Conservation (phyloP, 2,329 filamentous ascomycete genomes). For the Stemphylium vesicarium region DNA sequence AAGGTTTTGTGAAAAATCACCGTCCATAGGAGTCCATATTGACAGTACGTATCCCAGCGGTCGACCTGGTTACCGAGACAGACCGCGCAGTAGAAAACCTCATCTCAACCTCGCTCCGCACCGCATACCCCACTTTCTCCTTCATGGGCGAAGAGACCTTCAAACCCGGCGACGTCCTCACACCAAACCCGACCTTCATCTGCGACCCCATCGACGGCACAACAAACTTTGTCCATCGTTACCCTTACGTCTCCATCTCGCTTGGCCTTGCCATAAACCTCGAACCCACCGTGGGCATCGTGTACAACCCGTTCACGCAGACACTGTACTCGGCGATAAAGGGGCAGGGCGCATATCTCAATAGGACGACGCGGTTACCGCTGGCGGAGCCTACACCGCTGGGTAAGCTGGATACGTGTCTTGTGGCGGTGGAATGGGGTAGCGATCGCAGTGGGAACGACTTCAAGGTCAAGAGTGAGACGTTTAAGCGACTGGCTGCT, state of each 20-base stretch:
- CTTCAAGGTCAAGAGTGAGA: constrained; percentile 71
- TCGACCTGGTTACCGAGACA: constrained; percentile 69
- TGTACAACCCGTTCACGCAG: constrained; percentile 80
- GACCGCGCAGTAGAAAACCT: constrained; percentile 67
- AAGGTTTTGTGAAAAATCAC: too few species aligned
- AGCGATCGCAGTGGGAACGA: constrained; percentile 71
- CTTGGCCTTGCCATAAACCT: constrained; percentile 72
- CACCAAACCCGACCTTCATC: constrained; percentile 74
- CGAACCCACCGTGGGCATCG: constrained; percentile 71
- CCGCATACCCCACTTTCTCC: constrained; percentile 61
- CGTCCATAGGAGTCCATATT: too few species aligned
- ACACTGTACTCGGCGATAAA: constrained; percentile 72
- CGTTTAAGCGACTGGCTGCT: constrained; percentile 64
- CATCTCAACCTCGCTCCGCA: constrained; percentile 58
- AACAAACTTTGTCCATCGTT: constrained; percentile 80
- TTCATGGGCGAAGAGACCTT: constrained; percentile 66
- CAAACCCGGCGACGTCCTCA: constrained; percentile 68
- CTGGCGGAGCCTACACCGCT: constrained; percentile 63
- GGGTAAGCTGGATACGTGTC: constrained; percentile 64
- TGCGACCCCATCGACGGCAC: constrained; percentile 84
- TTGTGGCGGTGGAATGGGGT: constrained; percentile 78
- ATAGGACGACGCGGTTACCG: constrained; percentile 52
- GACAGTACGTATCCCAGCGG: constrained; percentile 47
- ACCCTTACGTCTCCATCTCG: constrained; percentile 76
- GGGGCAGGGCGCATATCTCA: constrained; percentile 68